Evolutionary conservation across 192 early-diverging fungal genomes (phyloP), one percentile per base, ranked within the genome.

Genomic region (Jimgerdemannia lactiflua): DNA sequence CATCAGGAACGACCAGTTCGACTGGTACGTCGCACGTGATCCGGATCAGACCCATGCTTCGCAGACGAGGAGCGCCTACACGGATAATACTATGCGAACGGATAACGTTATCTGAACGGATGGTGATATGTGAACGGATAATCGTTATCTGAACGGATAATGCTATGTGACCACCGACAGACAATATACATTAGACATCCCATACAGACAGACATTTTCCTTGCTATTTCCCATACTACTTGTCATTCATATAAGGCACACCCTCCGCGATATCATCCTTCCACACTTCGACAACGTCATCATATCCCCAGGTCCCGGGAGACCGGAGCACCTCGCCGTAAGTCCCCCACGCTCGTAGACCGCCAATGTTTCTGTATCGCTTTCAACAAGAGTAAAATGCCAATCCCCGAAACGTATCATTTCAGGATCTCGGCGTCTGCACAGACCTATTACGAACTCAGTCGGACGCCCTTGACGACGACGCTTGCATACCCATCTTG

Each of bases 261-360:
- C 2, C 85, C 40, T 92, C 69, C 72, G 85, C 20, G 76, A 88
- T 43, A 49, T 79, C 3, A 87, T 99, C 3, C 74, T 96, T 20
- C 97, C 95, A 0, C 70, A 91, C 69, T 91, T 99, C 77, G 96
- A 99, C 79, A 91, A 90, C 75, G 77, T 97, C 11, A 88, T 99
- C 17, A 94, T 99, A 67, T 98, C 96, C 3, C 97, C 97, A 14
- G 97, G 97, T 0, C 97, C 97, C 3, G 97, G 97, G 19, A 86
- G 87, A 39, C 96, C 97, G 3, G 89, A 91, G 43, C 83, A 85
- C 40, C 7, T 43, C 6, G 83, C 81, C 18, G 89, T 88, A 85
- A 67, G 78, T 29, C 64, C 59, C 59, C 59, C 39, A 10, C 29
- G 29, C 29, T 29, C 29, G 29, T 1, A 29, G 29, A 29, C 29